A percentile compares a stretch with the other conserved stretches of the same genome.
These are phyloP conservation scores for Berkeleyomyces basicola DNA, from an alignment of 2,329 filamentous ascomycete species.

Conservation along the genomic window DNA sequence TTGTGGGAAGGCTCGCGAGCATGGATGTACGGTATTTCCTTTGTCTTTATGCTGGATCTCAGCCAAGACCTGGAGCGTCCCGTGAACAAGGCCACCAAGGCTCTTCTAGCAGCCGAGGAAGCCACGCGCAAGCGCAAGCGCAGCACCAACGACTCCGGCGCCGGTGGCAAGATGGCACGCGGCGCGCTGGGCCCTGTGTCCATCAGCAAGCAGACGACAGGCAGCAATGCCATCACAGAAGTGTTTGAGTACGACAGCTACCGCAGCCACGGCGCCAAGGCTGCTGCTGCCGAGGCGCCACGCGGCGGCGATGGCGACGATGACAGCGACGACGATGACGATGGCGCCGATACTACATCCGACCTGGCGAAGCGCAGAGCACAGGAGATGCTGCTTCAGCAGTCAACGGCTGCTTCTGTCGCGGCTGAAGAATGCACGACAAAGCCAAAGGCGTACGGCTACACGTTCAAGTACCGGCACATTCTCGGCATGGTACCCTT, in stretches of 20 bases:
- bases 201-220: constrained; percentile 23
- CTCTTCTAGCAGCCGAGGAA: constrained; percentile 16
- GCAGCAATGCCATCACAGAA: constrained; percentile 7
- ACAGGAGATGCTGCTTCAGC: constrained; percentile 11
- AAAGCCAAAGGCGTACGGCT: constrained; percentile 41
- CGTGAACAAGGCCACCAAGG: constrained; percentile 11
- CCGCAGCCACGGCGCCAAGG: constrained; percentile 11
- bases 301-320: constrained; percentile 22
- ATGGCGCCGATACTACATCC: neutral
- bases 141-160: constrained; percentile 30
- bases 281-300: constrained; percentile 16
- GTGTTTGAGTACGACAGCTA: constrained; percentile 13
- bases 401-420: constrained; percentile 20
- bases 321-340: constrained; percentile 22
- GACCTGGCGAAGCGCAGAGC: constrained; percentile 7
- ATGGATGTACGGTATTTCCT: constrained; percentile 77
- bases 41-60: constrained; percentile 86
- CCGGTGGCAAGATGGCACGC: constrained; percentile 34
- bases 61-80: constrained; percentile 45
- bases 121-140: constrained; percentile 39
- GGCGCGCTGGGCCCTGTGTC: constrained; percentile 29
- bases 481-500: constrained; percentile 56
- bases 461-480: constrained; percentile 86
- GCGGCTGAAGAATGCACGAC: constrained; percentile 10
- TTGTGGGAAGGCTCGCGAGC: constrained; percentile 66